Evolutionary conservation across 2,329 filamentous ascomycete genomes (phyloP), one percentile per base, ranked within the genome.

Genomic region (Colletotrichum sp.): DNA sequence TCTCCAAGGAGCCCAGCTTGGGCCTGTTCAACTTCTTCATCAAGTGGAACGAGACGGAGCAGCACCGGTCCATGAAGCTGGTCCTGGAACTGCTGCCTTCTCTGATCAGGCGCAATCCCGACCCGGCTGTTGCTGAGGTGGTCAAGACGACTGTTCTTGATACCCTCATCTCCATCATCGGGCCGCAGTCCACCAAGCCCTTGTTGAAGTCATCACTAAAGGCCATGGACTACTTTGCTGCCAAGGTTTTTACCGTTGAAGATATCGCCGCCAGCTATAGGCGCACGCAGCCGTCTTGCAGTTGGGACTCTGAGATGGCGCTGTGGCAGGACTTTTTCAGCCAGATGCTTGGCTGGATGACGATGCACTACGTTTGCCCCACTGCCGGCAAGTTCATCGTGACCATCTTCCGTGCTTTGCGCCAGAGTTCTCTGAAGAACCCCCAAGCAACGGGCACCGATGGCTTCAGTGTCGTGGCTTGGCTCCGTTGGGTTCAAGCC

Each of bases 191-290:
- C 39, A 88, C 91, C 19, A 92, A 91, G 77, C 90, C 92, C 12
- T 87, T 93, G 68, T 91, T 92, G 55, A 95, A 95, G 81, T 93
- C 93, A 44, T 91, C 93, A 8, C 89, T 95, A 76, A 92, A 93
- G 80, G 90, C 90, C 19, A 85, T 95, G 48, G 92, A 94, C 64
- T 89, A 93, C 79, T 90, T 95, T 72, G 81, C 95, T 5, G 85
- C 87, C 64, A 95, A 94, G 81, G 86, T 93, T 15, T 83, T 94
- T 30, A 85, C 85, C 79, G 79, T 89, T 72, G 81, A 85, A 72
- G 85, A 90, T 74, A 82, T 91, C 36, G 82, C 84, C 13, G 79
- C 80, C 19, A 86, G 83, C 28, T 91, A 91, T 78, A 79, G 77
- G 44, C 78, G 81, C 27, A 79, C 83, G 11, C 81, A 83, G 65